Conservation (phyloP, 352 stramenopile species). For the Globisporangium nunn region DNA sequence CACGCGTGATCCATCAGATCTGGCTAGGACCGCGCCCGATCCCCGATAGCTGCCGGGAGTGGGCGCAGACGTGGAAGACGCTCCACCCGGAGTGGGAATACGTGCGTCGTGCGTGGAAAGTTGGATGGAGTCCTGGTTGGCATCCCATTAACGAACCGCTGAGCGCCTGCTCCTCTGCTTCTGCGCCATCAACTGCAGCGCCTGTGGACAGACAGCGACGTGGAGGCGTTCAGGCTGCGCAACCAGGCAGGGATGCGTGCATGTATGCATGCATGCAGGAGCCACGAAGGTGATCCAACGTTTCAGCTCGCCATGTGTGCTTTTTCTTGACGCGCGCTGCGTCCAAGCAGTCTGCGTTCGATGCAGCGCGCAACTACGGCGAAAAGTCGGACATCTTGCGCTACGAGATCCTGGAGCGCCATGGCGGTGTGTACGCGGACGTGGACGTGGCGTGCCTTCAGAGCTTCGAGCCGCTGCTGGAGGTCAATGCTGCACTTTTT, state of each 20-base stretch:
- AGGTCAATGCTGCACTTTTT: conserved; percentile 11
- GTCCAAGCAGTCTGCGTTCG: conserved; percentile 25
- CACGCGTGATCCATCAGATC: conserved; percentile 61
- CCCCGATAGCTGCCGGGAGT: conserved; percentile 21
- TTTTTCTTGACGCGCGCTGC: background rate
- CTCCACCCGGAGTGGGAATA: conserved; percentile 33
- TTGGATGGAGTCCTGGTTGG: background rate
- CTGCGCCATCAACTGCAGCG: conserved; percentile 13
- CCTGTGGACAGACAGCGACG: conserved; percentile 46
- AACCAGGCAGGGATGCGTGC: conserved; percentile 16
- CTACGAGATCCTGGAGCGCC: conserved; percentile 55
- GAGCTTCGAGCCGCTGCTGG: conserved; percentile 30
- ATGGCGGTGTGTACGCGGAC: conserved; percentile 64
- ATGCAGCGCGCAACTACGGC: conserved; percentile 46
- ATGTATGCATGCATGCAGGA: conserved; percentile 3
- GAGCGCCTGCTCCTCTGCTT: background rate
- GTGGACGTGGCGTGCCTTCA: conserved; percentile 60
- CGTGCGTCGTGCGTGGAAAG: conserved; percentile 8
- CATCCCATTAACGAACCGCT: background rate
- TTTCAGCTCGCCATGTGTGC: no score
- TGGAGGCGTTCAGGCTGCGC: conserved; percentile 14
- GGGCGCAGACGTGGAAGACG: conserved; percentile 35
- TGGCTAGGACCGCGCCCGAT: conserved; percentile 41
- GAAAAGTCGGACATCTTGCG: conserved; percentile 71
- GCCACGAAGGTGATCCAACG: background rate